Evolutionary conservation across 176 grass and related monocot species (phyloP).

Genomic region (Saccharum spontaneum): DNA sequence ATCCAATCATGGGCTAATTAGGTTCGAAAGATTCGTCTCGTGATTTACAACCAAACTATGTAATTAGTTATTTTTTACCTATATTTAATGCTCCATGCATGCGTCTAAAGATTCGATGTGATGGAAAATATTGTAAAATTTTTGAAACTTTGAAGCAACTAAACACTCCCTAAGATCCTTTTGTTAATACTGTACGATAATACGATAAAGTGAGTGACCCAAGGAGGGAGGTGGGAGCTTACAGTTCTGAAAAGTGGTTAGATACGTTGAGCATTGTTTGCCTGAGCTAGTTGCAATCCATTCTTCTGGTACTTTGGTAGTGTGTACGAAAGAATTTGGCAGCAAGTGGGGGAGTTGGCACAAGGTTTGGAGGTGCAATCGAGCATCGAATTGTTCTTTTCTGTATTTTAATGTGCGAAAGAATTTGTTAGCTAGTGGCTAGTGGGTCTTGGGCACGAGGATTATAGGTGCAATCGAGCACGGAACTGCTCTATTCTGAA

Average conservation of each 20-base stretch:
- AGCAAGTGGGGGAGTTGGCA: background rate
- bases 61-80: no score
- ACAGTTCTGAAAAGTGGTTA: background rate
- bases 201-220: no score
- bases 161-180: no score
- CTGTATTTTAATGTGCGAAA: background rate
- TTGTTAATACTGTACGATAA: background rate
- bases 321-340: background rate
- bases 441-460: background rate
- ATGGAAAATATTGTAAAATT: no score
- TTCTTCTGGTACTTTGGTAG: background rate
- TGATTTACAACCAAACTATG: no score
- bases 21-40: no score
- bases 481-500: background rate
- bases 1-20: no score
- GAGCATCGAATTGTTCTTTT: background rate
- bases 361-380: background rate
- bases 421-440: background rate
- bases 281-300: background rate
- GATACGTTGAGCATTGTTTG: background rate
- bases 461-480: background rate
- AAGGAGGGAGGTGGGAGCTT: background rate
- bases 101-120: no score
- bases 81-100: no score
- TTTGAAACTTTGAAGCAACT: no score